Conservation (phyloP, 2,329 filamentous ascomycete species). For the Fusarium virguliforme region DNA sequence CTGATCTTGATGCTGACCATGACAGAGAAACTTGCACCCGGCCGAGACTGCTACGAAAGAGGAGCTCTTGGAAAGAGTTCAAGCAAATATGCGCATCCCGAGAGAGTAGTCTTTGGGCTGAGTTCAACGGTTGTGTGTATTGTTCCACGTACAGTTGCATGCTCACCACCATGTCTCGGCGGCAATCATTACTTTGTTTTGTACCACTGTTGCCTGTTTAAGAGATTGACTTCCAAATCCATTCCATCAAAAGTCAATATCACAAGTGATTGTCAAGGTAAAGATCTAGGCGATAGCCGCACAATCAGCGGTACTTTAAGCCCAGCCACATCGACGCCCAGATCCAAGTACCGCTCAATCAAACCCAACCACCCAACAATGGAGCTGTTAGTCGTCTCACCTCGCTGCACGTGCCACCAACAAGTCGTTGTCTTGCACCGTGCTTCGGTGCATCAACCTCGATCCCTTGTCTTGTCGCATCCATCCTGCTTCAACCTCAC, state of each 20-base stretch:
- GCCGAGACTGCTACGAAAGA: slow-evolving; percentile 62
- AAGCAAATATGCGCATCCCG: slow-evolving; percentile 64
- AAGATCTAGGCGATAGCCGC: slow-evolving; percentile 31
- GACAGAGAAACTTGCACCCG: slow-evolving; percentile 65
- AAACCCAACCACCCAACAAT: slow-evolving; percentile 50
- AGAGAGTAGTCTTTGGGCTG: slow-evolving; percentile 43
- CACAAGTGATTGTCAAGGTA: slow-evolving; percentile 15
- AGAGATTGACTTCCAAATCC: background rate
- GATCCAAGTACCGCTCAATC: slow-evolving; percentile 36
- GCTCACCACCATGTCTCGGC: slow-evolving; percentile 1
- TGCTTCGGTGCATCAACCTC: slow-evolving; percentile 28
- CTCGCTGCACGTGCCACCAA: slow-evolving; percentile 49
- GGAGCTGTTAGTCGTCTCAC: slow-evolving; percentile 46
- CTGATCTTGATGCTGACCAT: background rate
- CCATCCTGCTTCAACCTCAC: slow-evolving; percentile 31
- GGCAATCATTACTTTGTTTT: slow-evolving; percentile 7
- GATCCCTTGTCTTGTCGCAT: slow-evolving; percentile 38
- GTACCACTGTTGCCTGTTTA: background rate
- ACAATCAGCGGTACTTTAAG: slow-evolving; percentile 29
- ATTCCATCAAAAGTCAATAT: slow-evolving; percentile 1
- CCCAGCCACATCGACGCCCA: slow-evolving; percentile 27
- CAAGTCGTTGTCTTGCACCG: slow-evolving; percentile 29
- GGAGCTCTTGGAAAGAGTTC: slow-evolving; percentile 64
- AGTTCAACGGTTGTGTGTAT: slow-evolving; percentile 16
- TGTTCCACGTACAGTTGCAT: slow-evolving; percentile 3